These are phyloP conservation scores for Chenopodium suecicum DNA, from an alignment of 148 eudicot species.

Conservation along the genomic window DNA sequence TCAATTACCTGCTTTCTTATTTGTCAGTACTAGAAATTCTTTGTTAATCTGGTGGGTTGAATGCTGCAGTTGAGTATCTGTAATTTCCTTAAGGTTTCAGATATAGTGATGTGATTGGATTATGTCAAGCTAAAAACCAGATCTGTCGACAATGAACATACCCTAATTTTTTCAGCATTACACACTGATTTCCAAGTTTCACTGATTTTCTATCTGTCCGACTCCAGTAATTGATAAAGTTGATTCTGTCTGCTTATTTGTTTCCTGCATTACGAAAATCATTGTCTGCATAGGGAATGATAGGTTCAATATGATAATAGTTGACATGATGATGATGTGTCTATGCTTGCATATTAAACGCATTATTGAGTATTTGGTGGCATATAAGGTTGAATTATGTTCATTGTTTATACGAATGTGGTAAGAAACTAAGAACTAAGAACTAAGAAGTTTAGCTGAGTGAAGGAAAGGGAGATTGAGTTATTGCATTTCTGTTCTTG, in stretches of 20 bases:
- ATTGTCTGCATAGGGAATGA: not conserved
- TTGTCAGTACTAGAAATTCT: not conserved
- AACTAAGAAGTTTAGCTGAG: not conserved
- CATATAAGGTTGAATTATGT: not conserved
- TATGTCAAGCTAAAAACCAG: not conserved
- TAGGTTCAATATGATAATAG: not conserved
- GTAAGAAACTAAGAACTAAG: not conserved
- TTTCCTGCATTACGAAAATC: not conserved
- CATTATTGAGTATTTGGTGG: not conserved
- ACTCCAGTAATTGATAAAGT: not conserved
- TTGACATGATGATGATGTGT: not conserved
- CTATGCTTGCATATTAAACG: not conserved
- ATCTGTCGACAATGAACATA: not conserved
- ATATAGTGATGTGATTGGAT: not conserved
- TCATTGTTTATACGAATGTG: not conserved
- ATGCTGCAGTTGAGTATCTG: not conserved
- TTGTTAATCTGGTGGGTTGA: conserved; percentile 10
- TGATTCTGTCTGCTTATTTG: not conserved
- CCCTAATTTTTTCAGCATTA: not conserved
- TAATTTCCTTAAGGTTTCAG: not conserved
- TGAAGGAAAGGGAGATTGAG: not conserved
- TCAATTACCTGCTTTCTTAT: conserved; percentile 15
- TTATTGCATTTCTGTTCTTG: conserved; percentile 5
- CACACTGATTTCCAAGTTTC: not conserved
- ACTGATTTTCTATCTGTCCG: not conserved